Base-by-base conservation (phyloP, 1,284 basidiomycete species). In the Cystobasidiaceae sp. region DNA sequence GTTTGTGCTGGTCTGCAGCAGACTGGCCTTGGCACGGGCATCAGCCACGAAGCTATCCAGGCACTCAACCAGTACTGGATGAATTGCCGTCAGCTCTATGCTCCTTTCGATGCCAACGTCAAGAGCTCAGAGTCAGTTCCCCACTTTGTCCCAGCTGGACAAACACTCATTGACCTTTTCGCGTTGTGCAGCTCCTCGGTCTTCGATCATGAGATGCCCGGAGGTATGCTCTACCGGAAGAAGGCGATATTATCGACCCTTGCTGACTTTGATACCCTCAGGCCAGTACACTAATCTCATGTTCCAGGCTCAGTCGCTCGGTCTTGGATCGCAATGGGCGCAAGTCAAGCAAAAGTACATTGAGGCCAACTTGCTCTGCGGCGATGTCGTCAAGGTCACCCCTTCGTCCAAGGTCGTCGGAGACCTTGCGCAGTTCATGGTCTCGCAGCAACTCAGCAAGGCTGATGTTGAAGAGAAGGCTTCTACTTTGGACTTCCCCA, bases 161-260 rank as follows among this genome's bases (percentile, higher is more conserved):
- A 6, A 19, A 17, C 27, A 34, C 51, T 56, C 39, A 56, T n/a
- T 5, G 7, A 23, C 4, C 3, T 37, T 27, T 44, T 4, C 21
- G n/a, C 23, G 11, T 6, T 46, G 33, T 39, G 32, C 91, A 94
- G 60, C 78, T 94, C 90, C 48, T 93, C 90, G 79, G 93, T 97
- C 68, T 98, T 97, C 76, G 93, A 94, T 76, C 96, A 98, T 80
- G 93, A 98, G 81, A 99, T 99, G 96, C 96, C 96, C 58, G 96
- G 96, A 48, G 30, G 27, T 48, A 34, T 21, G 44, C 46, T n/a
- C 4, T 9, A 34, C 11, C 15, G 50, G 7, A n/a, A 13, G 50
- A 9, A 19, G 45, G 9, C 13, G 25, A 48, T 9, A 48, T 21
- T 9, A 27, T 11, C n/a, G n/a, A 9, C 11, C n/a, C 45, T 19